Evolutionary conservation across 805 yeast genomes (phyloP), one percentile per base, ranked within the genome.

Genomic region (Deakozyma indianensis): DNA sequence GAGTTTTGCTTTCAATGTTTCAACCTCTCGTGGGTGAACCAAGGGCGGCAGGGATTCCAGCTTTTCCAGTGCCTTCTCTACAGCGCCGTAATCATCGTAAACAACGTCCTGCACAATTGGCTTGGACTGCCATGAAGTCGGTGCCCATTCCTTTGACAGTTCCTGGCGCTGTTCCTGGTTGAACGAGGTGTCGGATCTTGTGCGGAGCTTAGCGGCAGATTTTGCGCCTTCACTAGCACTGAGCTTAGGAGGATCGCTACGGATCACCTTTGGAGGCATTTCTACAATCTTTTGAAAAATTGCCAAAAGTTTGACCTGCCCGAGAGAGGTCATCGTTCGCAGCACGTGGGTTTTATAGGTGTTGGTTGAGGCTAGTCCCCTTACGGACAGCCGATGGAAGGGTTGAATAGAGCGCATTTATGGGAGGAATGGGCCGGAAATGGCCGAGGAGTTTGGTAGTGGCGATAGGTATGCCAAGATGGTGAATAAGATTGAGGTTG

Each of bases 31-130:
- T 4, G 69, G 61, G 43, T 62, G 63, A 9, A 67, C 71, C 15
- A 66, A 54, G 5, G 71, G 71, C 2, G 71, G 71, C 28, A 66
- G 52, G 23, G 63, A 54, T 48, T 66, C 71, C 5, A 66, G 56
- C 46, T 66, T 67, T 43, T 68, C 61, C 16, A 66, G 52, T 3
- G 70, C 69, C 45, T 53, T 50, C 47, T 67, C 71, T 14, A 66
- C 64, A 23, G 55, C 55, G 16, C 48, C 47, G 27, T 54, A 57
- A 52, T 67, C 66, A 44, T 64, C 66, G 51, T 67, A 66, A 18
- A 64, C 61, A 2, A 66, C 71, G 42, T 66, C 71, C 53, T 66
- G 71, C 14, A 56, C 62, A 43, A 66, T 65, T 4, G 71, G 71
- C 51, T 63, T 62, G 2, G 54, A 45, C 45, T 67, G 71, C 71